phyloP scores from a whole-genome alignment of 495 filamentous ascomycete species.

The Alectoria sarmentosa region DNA sequence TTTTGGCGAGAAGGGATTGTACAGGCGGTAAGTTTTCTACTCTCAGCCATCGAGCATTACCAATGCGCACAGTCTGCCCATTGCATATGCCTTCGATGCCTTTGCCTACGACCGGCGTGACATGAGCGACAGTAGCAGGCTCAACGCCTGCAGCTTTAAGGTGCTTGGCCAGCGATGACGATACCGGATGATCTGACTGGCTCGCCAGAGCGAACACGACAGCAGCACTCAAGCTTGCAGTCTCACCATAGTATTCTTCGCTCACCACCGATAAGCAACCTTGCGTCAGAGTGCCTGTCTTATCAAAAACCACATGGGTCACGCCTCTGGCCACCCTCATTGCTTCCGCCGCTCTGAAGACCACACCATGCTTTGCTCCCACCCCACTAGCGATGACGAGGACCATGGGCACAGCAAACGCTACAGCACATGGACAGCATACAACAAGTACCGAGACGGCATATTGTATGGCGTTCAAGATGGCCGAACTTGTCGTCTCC shows the following conservation, averaged over 20 bases:
- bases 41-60: slow-evolving; percentile 58
- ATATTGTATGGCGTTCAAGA: slow-evolving; percentile 60
- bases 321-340: slow-evolving; percentile 59
- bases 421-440: slow-evolving; percentile 77
- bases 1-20: slow-evolving; percentile 36
- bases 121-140: not conserved
- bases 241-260: slow-evolving; percentile 29
- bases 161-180: slow-evolving; percentile 48
- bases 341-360: slow-evolving; percentile 59
- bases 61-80: slow-evolving; percentile 42
- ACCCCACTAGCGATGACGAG: slow-evolving; percentile 63
- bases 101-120: slow-evolving; percentile 34
- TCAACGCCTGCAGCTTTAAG: slow-evolving; percentile 33
- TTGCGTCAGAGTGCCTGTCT: slow-evolving; percentile 70
- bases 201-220: slow-evolving; percentile 44
- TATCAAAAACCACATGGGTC: slow-evolving; percentile 73
- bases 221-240: slow-evolving; percentile 14
- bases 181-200: slow-evolving; percentile 62
- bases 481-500: slow-evolving; percentile 39
- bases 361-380: slow-evolving; percentile 57
- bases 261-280: slow-evolving; percentile 47
- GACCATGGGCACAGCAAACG: slow-evolving; percentile 79
- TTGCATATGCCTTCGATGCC: slow-evolving; percentile 32
- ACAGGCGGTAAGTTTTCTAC: slow-evolving; percentile 35
- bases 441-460: slow-evolving; percentile 67